These are phyloP conservation scores for Oemleria cerasiformis DNA, from an alignment of 306 rosid genomes.

Conservation along the genomic window DNA sequence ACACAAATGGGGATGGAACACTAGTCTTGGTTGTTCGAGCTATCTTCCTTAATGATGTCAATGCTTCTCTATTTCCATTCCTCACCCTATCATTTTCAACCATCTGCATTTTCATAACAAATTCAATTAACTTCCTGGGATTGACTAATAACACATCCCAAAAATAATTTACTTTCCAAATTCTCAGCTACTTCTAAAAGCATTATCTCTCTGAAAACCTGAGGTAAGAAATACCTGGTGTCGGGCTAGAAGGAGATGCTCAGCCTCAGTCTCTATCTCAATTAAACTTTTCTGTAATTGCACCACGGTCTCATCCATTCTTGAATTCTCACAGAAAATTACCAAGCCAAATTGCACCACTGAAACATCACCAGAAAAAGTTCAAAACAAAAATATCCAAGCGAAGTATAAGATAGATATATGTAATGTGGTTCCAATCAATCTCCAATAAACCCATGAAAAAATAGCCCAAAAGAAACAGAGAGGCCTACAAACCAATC, in stretches of 20 bases:
- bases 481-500: no score
- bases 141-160: no score
- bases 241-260: constrained; percentile 72
- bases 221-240: constrained; percentile 42
- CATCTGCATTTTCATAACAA: constrained; percentile 35
- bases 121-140: no score
- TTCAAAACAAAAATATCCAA: no score
- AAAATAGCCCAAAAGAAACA: no score
- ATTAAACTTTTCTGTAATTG: constrained; percentile 45
- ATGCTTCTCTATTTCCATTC: constrained; percentile 88
- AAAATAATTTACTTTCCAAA: neutral
- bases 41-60: constrained; percentile 74
- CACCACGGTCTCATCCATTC: constrained; percentile 56
- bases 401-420: neutral
- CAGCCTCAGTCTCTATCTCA: constrained; percentile 73
- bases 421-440: no score
- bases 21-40: constrained; percentile 82
- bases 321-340: neutral
- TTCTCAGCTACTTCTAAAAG: neutral
- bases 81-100: constrained; percentile 85
- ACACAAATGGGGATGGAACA: constrained; percentile 74
- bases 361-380: neutral
- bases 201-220: neutral
- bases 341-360: neutral
- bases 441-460: no score